Percentiles rank a stretch among this genome's conserved stretches.
Evolutionary conservation across 371 early-diverging fungal species (phyloP).

Genomic region (Zopfochytrium polystomum): DNA sequence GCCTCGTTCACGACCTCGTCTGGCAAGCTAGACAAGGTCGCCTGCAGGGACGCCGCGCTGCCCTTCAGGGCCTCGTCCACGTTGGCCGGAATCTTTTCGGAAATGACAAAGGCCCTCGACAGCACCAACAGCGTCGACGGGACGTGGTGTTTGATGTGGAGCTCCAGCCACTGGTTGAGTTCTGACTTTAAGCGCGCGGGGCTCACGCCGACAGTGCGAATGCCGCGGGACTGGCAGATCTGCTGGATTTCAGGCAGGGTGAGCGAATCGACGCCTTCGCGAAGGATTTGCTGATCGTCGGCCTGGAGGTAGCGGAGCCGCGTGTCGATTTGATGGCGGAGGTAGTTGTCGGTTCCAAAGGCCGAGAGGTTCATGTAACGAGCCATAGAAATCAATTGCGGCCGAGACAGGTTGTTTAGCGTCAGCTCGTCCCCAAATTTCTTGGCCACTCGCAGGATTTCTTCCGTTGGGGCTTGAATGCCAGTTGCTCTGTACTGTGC

Average conservation of each 20-base stretch:
- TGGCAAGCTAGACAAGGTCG: slow-evolving; percentile 89
- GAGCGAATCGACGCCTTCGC: slow-evolving; percentile 86
- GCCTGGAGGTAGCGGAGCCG: slow-evolving; percentile 79
- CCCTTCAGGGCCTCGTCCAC: slow-evolving; percentile 41
- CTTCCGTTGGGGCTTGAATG: slow-evolving; percentile 76
- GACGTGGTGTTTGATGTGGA: slow-evolving; percentile 86
- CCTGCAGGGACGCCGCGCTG: slow-evolving; percentile 82
- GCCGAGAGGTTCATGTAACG: slow-evolving; percentile 90
- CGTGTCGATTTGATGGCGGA: slow-evolving; percentile 84
- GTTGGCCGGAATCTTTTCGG: slow-evolving; percentile 63
- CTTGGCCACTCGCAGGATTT: slow-evolving; percentile 78
- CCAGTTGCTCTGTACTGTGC: slow-evolving; percentile 79
- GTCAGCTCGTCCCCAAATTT: slow-evolving; percentile 90
- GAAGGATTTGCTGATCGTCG: slow-evolving; percentile 79
- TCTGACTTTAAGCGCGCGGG: slow-evolving; percentile 84
- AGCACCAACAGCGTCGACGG: slow-evolving; percentile 90
- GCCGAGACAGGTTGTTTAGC: slow-evolving; percentile 87
- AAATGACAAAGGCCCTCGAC: slow-evolving; percentile 82
- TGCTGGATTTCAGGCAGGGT: slow-evolving; percentile 81
- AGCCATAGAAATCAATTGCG: slow-evolving; percentile 91
- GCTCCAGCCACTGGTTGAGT: slow-evolving; percentile 88
- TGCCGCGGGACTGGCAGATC: slow-evolving; percentile 89
- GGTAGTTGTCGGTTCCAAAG: slow-evolving; percentile 92
- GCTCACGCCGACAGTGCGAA: slow-evolving; percentile 79
- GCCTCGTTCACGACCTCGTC: slow-evolving; percentile 67